These are phyloP conservation scores for Sugiyamaella sp. DNA, from an alignment of 1,139 yeast genomes.

Conservation along the genomic window DNA sequence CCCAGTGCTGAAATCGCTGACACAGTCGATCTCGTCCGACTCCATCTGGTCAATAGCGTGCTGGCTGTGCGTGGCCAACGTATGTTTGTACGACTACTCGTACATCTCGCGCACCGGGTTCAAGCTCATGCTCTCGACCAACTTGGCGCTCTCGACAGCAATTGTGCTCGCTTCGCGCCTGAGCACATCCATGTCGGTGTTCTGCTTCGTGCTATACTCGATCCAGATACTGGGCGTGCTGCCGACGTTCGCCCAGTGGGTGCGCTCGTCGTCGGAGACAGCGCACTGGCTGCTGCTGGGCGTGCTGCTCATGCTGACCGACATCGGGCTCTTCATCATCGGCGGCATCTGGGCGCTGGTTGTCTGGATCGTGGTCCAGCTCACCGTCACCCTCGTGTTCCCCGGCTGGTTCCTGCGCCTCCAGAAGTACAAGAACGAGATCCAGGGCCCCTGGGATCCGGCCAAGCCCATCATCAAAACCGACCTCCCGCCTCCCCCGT, in stretches of 20 bases:
- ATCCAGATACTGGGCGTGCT: slow-evolving; percentile 71
- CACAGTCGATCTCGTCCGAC: slow-evolving; percentile 87
- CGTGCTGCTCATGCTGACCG: slow-evolving; percentile 34
- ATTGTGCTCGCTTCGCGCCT: slow-evolving; percentile 88
- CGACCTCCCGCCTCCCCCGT: not conserved
- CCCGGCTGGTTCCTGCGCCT: slow-evolving; percentile 72
- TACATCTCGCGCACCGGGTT: slow-evolving; percentile 39
- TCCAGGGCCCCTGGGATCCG: slow-evolving; percentile 94
- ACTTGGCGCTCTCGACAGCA: slow-evolving; percentile 81
- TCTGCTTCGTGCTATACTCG: slow-evolving; percentile 75
- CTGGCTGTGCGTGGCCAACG: slow-evolving; percentile 70
- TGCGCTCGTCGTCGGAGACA: slow-evolving; percentile 39
- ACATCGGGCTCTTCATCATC: slow-evolving; percentile 42
- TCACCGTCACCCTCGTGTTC: slow-evolving; percentile 55
- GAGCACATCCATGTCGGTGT: slow-evolving; percentile 71
- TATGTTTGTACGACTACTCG: slow-evolving; percentile 67
- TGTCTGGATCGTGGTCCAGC: slow-evolving; percentile 55
- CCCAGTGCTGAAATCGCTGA: slow-evolving; percentile 86
- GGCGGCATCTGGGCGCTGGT: slow-evolving; percentile 49
- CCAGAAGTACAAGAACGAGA: slow-evolving; percentile 82
- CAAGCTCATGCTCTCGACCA: slow-evolving; percentile 74
- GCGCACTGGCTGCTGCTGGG: slow-evolving; percentile 35
- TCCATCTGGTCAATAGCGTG: slow-evolving; percentile 93
- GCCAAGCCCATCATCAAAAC: slow-evolving; percentile 60
- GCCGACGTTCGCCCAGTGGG: slow-evolving; percentile 68